These are phyloP conservation scores for Phialocephala subalpina DNA, from an alignment of 2,329 filamentous ascomycete species.

Conservation along the genomic window DNA sequence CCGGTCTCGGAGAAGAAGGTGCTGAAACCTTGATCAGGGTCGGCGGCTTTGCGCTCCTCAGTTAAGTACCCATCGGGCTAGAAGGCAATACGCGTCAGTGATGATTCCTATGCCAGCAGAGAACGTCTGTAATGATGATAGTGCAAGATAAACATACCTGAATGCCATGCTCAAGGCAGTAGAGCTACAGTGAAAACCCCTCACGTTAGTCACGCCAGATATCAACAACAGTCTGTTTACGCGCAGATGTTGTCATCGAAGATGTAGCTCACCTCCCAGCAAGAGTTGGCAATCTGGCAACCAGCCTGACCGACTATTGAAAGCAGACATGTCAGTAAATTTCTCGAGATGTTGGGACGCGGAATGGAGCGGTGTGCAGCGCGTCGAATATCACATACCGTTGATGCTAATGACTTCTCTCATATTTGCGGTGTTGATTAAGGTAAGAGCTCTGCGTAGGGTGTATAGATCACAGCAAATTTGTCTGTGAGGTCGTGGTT, in stretches of 20 bases:
- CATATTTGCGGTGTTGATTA: constrained; percentile 69
- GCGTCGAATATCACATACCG: constrained; percentile 67
- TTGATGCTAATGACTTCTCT: constrained; percentile 99
- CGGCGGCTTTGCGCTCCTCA: constrained; percentile 93
- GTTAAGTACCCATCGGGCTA: constrained; percentile 99
- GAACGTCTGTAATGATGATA: neutral
- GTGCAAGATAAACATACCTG: constrained; percentile 71
- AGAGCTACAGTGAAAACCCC: constrained; percentile 71
- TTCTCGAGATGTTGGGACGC: constrained; percentile 30
- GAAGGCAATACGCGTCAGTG: constrained; percentile 44
- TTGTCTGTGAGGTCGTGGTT: constrained; percentile 31
- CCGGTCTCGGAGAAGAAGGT: constrained; percentile 99
- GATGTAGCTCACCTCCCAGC: constrained; percentile 90
- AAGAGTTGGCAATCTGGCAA: constrained; percentile 99
- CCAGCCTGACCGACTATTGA: constrained; percentile 95
- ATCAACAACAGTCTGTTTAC: neutral
- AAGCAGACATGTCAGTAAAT: constrained; percentile 39
- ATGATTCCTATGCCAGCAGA: constrained; percentile 13
- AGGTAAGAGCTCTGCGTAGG: constrained; percentile 22
- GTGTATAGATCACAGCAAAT: constrained; percentile 36
- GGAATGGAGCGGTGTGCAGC: constrained; percentile 50
- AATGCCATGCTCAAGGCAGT: constrained; percentile 99
- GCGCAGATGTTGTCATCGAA: neutral
- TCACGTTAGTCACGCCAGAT: constrained; percentile 35
- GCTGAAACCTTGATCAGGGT: constrained; percentile 97